A percentile compares a stretch with the other conserved stretches of the same genome.
Conservation (phyloP, 192 early-diverging fungal species). For the Gonapodya prolifera region DNA sequence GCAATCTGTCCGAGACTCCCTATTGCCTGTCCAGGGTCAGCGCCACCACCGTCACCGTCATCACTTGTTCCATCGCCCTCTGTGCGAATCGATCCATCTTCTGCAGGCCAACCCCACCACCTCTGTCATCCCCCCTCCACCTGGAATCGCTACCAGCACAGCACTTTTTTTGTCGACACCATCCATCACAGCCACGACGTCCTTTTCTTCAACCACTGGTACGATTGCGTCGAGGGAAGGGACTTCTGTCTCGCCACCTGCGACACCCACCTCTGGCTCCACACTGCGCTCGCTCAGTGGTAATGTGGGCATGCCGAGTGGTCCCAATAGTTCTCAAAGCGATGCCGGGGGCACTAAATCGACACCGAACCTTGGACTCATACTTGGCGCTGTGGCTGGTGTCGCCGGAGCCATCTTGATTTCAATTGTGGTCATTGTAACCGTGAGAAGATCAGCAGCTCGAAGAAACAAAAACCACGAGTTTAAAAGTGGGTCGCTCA, state of each 20-base stretch:
- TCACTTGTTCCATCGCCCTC: too few species aligned
- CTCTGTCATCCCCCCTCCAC: too few species aligned
- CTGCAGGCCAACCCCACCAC: too few species aligned
- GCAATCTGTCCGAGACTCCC: not conserved
- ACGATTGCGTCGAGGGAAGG: not conserved
- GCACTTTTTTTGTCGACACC: not conserved
- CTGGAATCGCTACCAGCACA: too few species aligned
- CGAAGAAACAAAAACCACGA: not conserved
- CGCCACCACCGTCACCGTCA: not conserved
- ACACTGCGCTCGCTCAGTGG: too few species aligned
- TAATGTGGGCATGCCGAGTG: too few species aligned
- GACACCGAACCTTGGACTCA: not conserved
- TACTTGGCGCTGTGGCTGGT: not conserved
- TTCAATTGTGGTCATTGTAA: not conserved
- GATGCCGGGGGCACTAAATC: not conserved
- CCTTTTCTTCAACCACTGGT: not conserved
- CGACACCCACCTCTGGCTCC: not conserved
- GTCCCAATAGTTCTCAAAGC: not conserved
- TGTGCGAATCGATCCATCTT: too few species aligned
- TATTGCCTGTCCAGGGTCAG: not conserved
- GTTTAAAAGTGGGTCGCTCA: not conserved
- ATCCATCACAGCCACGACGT: not conserved
- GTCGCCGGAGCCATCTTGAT: not conserved
- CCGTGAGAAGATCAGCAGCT: not conserved
- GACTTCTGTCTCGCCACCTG: not conserved